Evolutionary conservation across 257 asterid genomes (phyloP), one percentile per base, ranked within the genome.

Genomic region (Fraxinus cuspidata): DNA sequence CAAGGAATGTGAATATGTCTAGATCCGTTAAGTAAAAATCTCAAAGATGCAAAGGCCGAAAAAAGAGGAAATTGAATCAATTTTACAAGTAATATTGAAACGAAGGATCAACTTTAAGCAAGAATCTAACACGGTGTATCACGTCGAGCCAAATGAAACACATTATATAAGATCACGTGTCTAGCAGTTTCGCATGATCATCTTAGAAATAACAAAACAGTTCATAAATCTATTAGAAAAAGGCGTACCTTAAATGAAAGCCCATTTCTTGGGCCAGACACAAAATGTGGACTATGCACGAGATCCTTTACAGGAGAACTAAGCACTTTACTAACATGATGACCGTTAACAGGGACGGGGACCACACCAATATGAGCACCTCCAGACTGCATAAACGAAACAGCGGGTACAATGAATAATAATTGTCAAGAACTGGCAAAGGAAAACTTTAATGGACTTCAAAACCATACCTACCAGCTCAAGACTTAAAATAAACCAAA

Each of bases 251-350:
- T 81, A 56, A 72, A 77, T 70, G 32, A 81, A 68, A 77, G 51
- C 19, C 85, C 87, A 76, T 86, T 78, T 75, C 80, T 88, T 67
- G 84, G 88, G 74, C 85, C 84, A 67, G 86, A 85, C 25, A 83
- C 85, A 7, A 85, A 86, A 72, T 64, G 82, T 49, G 90, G 93
- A 79, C 87, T 87, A 73, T 82, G 84, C 44, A 68, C 84, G 31
- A 79, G 40, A 75, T 84, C 86, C 70, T 83, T 81, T 6, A 78
- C 69, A 2, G 80, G 77, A 53, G 85, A 77, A 74, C 47, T 82
- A 73, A 70, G 81, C 47, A 35, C 58, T 79, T 78, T 80, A 56
- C 77, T 75, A 29, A 65, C 76, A 78, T 49, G 89, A 74, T 82
- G 89, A 58, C 75, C 85, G 15, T 79, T 89, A 75, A 85, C 71